Percentiles rank a stretch among this genome's conserved stretches.
Conservation (phyloP, 1,139 yeast genomes). For the Oligophagozyma castellii region DNA sequence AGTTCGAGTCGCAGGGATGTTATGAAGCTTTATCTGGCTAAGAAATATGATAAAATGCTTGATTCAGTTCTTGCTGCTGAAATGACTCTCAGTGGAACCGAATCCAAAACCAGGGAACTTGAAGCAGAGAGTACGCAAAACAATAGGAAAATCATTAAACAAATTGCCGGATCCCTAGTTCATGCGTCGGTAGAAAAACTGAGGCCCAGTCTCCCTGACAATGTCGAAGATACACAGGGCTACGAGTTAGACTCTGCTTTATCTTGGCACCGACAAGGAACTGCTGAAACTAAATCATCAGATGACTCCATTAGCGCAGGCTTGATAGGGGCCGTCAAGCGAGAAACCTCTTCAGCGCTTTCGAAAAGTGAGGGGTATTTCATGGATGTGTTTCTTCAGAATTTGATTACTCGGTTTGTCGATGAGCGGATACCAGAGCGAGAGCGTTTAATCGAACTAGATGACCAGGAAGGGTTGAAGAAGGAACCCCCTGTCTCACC, state of each 20-base stretch:
- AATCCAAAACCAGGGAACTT: conserved; percentile 27
- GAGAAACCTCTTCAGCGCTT: neutral
- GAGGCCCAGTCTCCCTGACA: conserved; percentile 17
- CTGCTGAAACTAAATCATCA: neutral
- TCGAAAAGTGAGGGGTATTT: conserved; percentile 20
- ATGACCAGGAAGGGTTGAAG: conserved; percentile 34
- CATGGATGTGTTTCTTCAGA: conserved; percentile 43
- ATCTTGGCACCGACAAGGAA: neutral
- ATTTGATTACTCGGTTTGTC: conserved; percentile 34
- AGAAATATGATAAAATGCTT: conserved; percentile 16
- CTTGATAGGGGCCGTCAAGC: neutral
- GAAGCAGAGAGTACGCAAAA: too few species aligned
- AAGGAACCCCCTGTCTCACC: conserved; percentile 39
- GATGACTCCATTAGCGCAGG: neutral
- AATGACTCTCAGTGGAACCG: neutral
- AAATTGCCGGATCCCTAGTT: conserved; percentile 44
- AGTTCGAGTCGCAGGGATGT: conserved; percentile 3
- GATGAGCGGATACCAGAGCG: conserved; percentile 34
- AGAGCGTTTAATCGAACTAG: conserved; percentile 25
- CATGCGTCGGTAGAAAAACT: conserved; percentile 38
- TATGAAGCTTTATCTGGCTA: conserved; percentile 10
- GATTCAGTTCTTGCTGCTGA: conserved; percentile 12
- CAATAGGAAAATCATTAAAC: too few species aligned
- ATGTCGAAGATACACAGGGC: conserved; percentile 3
- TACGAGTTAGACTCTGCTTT: conserved; percentile 6